These are phyloP conservation scores for Staphylotrichum longicolle DNA, from an alignment of 495 filamentous ascomycete genomes.

Conservation along the genomic window DNA sequence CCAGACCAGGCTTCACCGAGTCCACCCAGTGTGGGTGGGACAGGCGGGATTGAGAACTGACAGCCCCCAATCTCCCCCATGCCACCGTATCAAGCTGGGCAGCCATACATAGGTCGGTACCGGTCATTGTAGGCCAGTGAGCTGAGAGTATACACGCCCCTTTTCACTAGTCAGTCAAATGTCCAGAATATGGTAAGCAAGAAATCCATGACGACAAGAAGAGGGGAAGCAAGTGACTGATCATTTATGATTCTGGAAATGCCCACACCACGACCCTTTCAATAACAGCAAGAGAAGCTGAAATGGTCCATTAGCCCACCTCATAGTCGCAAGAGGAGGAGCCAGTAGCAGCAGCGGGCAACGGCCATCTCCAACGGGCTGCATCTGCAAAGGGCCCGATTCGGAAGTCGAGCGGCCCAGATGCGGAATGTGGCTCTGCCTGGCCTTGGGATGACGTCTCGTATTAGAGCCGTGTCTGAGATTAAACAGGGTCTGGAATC, in stretches of 20 bases:
- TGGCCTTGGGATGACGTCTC: not conserved
- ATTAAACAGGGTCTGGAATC: not conserved
- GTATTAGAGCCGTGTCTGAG: not conserved
- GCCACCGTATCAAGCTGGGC: conserved; percentile 1
- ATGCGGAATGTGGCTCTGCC: conserved; percentile 5
- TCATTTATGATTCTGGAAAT: too few relatives aligned
- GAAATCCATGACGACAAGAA: not conserved
- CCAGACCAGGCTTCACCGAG: conserved; percentile 7
- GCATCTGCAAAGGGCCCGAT: conserved; percentile 28
- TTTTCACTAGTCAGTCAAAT: too few relatives aligned
- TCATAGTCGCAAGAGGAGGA: not conserved
- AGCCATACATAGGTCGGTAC: conserved; percentile 10
- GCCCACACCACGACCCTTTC: not conserved
- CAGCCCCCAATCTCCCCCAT: not conserved
- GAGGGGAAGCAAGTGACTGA: not conserved
- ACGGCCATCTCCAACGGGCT: conserved; percentile 6
- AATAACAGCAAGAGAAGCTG: not conserved
- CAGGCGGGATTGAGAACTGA: conserved; percentile 2
- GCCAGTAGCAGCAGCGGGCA: conserved; percentile 7
- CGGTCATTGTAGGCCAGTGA: too few relatives aligned
- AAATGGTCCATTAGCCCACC: not conserved
- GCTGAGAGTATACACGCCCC: too few relatives aligned
- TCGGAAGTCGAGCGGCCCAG: conserved; percentile 22
- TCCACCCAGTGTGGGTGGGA: conserved; percentile 15
- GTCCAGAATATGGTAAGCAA: too few relatives aligned